Evolutionary conservation across 1,284 basidiomycete species (phyloP).

Genomic region (Pseudozyma pruni): DNA sequence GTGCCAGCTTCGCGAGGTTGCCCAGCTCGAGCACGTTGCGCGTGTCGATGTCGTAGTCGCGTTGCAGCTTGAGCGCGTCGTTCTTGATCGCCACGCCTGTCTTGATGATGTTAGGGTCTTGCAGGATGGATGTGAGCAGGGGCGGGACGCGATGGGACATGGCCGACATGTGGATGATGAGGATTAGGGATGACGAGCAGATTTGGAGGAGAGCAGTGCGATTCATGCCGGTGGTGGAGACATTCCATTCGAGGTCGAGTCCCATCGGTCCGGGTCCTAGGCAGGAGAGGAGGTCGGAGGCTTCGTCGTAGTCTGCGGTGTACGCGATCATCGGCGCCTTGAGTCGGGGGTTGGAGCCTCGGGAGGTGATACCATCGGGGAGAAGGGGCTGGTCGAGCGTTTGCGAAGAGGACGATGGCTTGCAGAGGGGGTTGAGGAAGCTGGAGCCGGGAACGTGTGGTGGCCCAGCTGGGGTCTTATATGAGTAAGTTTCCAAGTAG

Average conservation of each 20-base stretch:
- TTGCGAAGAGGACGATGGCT: constrained; percentile 7
- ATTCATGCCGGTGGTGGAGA: constrained; percentile 10
- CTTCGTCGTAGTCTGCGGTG: constrained; percentile 29
- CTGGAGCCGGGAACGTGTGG: constrained; percentile 3
- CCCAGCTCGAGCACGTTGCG: constrained; percentile 51
- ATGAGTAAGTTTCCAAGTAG: constrained; percentile 19
- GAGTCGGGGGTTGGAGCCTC: constrained; percentile 1
- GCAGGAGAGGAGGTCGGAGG: constrained; percentile 27
- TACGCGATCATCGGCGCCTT: constrained; percentile 37
- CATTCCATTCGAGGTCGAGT: constrained; percentile 60
- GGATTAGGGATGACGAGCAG: constrained; percentile 33
- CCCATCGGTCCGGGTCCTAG: constrained; percentile 39
- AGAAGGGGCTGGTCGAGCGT: constrained; percentile 7
- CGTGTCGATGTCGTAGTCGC: constrained; percentile 48
- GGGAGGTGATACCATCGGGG: neutral
- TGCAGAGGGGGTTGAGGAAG: constrained; percentile 17
- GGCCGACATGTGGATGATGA: constrained; percentile 51
- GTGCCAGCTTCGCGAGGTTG: constrained; percentile 38
- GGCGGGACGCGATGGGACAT: constrained; percentile 32
- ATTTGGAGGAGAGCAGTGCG: constrained; percentile 53
- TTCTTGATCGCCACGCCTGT: constrained; percentile 56
- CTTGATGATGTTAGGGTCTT: constrained; percentile 42
- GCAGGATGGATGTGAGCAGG: constrained; percentile 36
- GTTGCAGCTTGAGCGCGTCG: constrained; percentile 54
- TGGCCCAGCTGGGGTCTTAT: constrained; percentile 22